Base-by-base conservation (phyloP, 345 rosid species). In the Chamaenerion angustifolium region DNA sequence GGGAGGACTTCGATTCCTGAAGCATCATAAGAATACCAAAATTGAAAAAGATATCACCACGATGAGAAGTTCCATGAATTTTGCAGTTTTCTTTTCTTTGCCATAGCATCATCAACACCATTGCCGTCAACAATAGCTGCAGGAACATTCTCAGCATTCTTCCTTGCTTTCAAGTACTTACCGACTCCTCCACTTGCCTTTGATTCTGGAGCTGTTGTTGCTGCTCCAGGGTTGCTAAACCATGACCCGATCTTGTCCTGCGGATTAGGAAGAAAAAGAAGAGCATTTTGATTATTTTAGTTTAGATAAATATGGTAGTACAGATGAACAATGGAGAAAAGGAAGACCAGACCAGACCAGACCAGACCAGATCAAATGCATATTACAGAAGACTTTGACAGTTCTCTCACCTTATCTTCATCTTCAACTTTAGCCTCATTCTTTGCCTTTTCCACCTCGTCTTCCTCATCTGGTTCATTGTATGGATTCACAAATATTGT, bases 401-500 rank as follows among this genome's bases (percentile, higher is more conserved):
- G 8, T 7, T 31, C 37, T 62, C 68, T 60, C 49, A 75, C 85
- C 49, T 78, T 74, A 42, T 83, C 98, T 68, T 67, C 81, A 54
- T 90, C 84, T 46, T 46, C 74, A 18, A 59, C 60, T 6, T 69
- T 65, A 54, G 74, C 64, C 65, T 76, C 87, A 23, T 68, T 57
- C 65, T 73, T 74, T 50, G 73, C 72, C 68, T 75, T 80, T 72
- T 82, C 85, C 64, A 73, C 60, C 56, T 73, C 93, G 51, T 81
- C 94, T 64, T 83, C 94, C 61, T 84, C 88, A 23, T 92, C 88
- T 5, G 65, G 81, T 45, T 87, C 96, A 0, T 67, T 43, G 76
- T 92, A 88, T 3, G 95, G 98, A 73, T 87, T 84, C 55, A 92
- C 84, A 62, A 87, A 87, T 17, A 87, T 72, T 0, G 81, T 80